Conservation (phyloP, 2,329 filamentous ascomycete species). For the Fusarium verrucosum region DNA sequence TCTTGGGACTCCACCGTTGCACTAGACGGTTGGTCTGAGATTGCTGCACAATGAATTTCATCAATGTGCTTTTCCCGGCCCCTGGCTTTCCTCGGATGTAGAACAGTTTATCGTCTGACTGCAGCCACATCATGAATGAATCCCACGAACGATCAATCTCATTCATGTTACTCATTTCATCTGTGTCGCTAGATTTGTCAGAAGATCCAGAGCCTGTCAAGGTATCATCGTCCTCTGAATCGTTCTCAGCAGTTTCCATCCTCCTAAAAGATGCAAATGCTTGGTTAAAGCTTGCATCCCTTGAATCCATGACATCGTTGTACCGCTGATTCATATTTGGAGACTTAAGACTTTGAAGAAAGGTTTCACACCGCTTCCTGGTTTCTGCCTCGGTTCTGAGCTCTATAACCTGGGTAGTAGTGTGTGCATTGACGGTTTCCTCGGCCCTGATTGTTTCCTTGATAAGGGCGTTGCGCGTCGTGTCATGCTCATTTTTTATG, state of each 20-base stretch:
- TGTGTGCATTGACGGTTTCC: accelerated
- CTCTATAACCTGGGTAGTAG: accelerated
- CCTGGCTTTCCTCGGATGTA: neutral
- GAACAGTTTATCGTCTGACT: accelerated
- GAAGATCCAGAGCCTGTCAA: accelerated
- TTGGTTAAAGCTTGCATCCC: accelerated
- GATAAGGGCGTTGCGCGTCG: accelerated
- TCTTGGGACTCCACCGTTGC: neutral
- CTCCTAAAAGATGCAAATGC: neutral
- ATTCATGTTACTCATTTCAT: accelerated
- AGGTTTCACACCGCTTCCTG: accelerated
- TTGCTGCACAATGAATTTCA: neutral
- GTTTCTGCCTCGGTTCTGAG: accelerated
- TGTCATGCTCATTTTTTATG: accelerated
- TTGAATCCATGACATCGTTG: accelerated
- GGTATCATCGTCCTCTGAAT: accelerated
- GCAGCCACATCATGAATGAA: accelerated
- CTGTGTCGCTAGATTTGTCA: accelerated
- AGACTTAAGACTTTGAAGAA: neutral
- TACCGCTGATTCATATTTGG: accelerated
- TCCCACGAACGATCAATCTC: accelerated
- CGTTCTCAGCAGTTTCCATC: accelerated
- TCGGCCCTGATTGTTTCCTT: accelerated
- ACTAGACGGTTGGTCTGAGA: accelerated
- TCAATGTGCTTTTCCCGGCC: accelerated